Conservation (phyloP, 2,329 filamentous ascomycete species). For the Torrubiella hemipterigena region DNA sequence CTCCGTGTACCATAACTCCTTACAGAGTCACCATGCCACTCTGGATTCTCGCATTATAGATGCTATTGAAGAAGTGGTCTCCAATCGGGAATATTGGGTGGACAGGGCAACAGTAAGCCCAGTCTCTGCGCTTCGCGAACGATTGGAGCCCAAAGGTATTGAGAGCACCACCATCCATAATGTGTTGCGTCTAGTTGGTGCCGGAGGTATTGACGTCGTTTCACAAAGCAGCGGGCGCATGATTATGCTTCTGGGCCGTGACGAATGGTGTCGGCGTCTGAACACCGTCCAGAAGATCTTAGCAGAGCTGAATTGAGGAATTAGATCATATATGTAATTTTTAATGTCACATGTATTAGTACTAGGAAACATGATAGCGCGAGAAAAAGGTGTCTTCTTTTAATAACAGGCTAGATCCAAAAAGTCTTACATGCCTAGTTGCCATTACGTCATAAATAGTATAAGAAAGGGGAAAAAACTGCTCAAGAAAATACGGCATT, state of each 20-base stretch:
- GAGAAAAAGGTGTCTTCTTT: too few species aligned
- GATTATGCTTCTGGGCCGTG: slow-evolving; percentile 20
- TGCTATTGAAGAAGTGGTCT: slow-evolving; percentile 14
- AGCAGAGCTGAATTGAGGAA: too few species aligned
- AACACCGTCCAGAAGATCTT: slow-evolving; percentile 1
- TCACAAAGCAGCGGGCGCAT: slow-evolving; percentile 16
- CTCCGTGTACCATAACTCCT: slow-evolving; percentile 14
- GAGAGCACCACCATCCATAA: slow-evolving; percentile 14
- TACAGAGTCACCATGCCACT: slow-evolving; percentile 10
- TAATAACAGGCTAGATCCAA: too few species aligned
- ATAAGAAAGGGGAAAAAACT: too few species aligned
- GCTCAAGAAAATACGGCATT: too few species aligned
- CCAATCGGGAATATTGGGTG: slow-evolving; percentile 7
- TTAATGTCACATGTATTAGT: too few species aligned
- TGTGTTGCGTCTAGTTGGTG: slow-evolving; percentile 17
- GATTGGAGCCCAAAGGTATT: slow-evolving; percentile 7
- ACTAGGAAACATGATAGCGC: too few species aligned
- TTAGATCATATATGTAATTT: too few species aligned
- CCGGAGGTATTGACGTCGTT: slow-evolving; percentile 16
- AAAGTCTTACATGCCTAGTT: too few species aligned
- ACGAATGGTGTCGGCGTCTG: slow-evolving; percentile 25
- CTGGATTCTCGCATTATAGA: slow-evolving; percentile 10
- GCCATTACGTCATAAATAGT: too few species aligned
- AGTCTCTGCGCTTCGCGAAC: slow-evolving; percentile 9
- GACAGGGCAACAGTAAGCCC: slow-evolving; percentile 5